These are phyloP conservation scores for Backusella parvicylindrica DNA, from an alignment of 192 early-diverging fungal species.

Conservation along the genomic window DNA sequence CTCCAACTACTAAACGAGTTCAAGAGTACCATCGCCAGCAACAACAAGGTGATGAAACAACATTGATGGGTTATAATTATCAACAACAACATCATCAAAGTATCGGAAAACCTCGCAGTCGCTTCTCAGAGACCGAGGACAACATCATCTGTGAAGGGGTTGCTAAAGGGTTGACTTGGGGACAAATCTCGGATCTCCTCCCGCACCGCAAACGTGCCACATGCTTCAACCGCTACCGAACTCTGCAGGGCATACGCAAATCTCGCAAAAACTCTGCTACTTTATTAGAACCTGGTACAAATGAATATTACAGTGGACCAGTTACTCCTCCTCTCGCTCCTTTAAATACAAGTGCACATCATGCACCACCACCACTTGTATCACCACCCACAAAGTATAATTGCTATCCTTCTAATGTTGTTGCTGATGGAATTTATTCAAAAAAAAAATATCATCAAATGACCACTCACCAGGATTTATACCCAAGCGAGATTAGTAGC, in stretches of 20 bases:
- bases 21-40: background rate
- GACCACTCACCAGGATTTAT: background rate
- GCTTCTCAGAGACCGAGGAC: conserved; percentile 31
- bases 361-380: conserved; percentile 3
- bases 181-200: conserved; percentile 32
- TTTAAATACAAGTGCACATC: background rate
- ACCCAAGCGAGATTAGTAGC: background rate
- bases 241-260: conserved; percentile 34
- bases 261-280: conserved; percentile 19
- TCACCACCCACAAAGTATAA: background rate
- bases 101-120: conserved; percentile 28
- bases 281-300: background rate
- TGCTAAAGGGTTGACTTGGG: conserved; percentile 34
- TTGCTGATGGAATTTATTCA: background rate
- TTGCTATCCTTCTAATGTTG: background rate
- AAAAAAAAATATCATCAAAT: background rate
- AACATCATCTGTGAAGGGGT: conserved; percentile 33
- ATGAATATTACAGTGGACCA: background rate
- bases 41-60: background rate
- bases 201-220: conserved; percentile 36
- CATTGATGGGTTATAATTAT: background rate
- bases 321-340: background rate
- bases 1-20: background rate
- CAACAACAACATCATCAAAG: background rate
- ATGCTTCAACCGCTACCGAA: conserved; percentile 36